Evolutionary conservation across 1,284 basidiomycete genomes (phyloP), one percentile per base, ranked within the genome.

Genomic region (Stereum hirsutum): DNA sequence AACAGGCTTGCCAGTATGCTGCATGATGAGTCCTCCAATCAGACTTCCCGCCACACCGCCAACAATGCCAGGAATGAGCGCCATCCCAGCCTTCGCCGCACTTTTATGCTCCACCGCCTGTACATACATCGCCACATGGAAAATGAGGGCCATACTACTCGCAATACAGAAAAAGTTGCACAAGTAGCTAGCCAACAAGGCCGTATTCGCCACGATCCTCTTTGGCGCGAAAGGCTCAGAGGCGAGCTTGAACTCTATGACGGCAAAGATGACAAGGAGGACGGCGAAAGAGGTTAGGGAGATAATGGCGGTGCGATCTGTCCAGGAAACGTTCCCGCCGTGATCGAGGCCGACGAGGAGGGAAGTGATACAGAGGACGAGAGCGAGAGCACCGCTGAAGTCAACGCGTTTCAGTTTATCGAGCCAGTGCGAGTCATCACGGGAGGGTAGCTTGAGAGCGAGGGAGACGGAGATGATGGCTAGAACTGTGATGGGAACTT

Each of bases 291-390:
- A 38, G 3, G 46, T 24, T 26, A 66, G 54, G 8, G 54, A 49
- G 17, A 41, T 42, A 38, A 62, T 37, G n/a, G 64, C 64, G 41
- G 50, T 24, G 2, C 17, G 45, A 52, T 74, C 71, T 17, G 42
- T 46, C 78, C 77, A 81, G 1, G 76, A 61, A 14, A 74, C 52
- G 53, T 79, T 78, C 1, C 76, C 75, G 4, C 75, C 77, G 15
- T 69, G 62, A 47, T 81, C 77, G 15, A 81, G 60, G 1, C 66
- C 74, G 39, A 76, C 61, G 21, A 82, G 70, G 5, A 82, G 65
- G 47, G 64, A 61, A 57, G 76, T 74, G 26, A 78, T 62, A 23
- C 71, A 59, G 15, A 68, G 43, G 19, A 81, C 65, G 35, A 81
- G 71, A 6, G 67, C 60, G 33, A 68, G 38, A 1, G 78, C 73